Conservation (phyloP, 306 rosid species). For the Malus orientalis region DNA sequence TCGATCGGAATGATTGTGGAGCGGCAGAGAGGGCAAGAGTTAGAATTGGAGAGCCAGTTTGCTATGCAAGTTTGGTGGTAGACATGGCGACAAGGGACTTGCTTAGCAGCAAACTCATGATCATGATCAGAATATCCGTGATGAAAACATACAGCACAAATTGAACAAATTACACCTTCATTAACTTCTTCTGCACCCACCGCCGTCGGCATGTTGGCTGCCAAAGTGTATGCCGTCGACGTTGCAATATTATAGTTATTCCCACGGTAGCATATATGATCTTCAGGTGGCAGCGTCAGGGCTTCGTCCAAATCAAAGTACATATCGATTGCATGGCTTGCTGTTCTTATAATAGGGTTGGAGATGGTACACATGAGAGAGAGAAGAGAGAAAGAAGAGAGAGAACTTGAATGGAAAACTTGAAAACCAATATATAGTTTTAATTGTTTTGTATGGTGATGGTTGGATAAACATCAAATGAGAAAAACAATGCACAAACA, state of each 20-base stretch:
- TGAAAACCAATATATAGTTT: no score
- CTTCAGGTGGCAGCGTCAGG: not conserved
- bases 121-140: not conserved
- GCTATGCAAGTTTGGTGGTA: slow-evolving; percentile 46
- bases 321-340: not conserved
- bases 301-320: slow-evolving; percentile 18
- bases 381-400: not conserved
- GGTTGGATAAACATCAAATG: no score
- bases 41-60: slow-evolving; percentile 38
- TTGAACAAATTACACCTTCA: slow-evolving; percentile 31
- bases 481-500: no score
- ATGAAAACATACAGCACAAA: slow-evolving; percentile 33
- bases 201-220: not conserved
- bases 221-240: not conserved
- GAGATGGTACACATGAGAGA: not conserved
- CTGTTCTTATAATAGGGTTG: not conserved
- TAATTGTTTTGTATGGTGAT: no score
- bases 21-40: slow-evolving; percentile 65
- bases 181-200: not conserved
- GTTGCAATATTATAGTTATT: not conserved
- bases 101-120: slow-evolving; percentile 8
- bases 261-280: not conserved
- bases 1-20: slow-evolving; percentile 6
- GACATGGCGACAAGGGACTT: slow-evolving; percentile 56
- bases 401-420: not conserved